Conservation (phyloP, 139 green algal species). For the Tetraselmis striata region DNA sequence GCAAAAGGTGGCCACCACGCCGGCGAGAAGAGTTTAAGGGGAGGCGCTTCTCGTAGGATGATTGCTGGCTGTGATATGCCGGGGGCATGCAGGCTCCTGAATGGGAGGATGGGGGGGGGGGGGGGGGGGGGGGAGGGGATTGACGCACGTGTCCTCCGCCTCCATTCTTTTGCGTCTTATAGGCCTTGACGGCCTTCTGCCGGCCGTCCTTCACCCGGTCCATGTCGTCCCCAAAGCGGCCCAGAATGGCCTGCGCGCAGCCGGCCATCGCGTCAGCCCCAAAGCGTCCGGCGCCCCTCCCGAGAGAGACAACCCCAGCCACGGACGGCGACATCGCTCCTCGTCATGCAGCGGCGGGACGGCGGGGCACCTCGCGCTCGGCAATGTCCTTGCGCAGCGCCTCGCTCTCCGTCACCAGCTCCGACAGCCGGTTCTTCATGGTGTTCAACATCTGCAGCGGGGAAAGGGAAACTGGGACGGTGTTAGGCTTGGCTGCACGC, state of each 20-base stretch:
- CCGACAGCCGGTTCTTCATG: conserved; percentile 50
- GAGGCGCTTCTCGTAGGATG: no score
- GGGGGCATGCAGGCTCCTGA: no score
- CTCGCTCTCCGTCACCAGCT: conserved; percentile 29
- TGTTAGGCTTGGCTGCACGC: no score
- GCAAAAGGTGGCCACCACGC: no score
- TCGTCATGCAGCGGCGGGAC: conserved; percentile 18
- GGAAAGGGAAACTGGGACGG: conserved; percentile 38
- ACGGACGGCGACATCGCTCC: conserved; percentile 32
- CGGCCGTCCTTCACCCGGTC: conserved; percentile 8
- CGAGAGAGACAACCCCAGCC: background rate
- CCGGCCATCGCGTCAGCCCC: no score
- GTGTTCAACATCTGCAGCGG: conserved; percentile 61
- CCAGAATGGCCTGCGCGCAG: background rate
- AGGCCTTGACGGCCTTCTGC: conserved; percentile 2
- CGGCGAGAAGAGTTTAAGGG: no score
- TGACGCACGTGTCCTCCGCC: background rate
- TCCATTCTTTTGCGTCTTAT: conserved; percentile 15
- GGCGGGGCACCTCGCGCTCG: conserved; percentile 37
- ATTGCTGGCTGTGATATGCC: no score
- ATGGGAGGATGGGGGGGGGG: no score
- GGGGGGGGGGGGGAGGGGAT: no score
- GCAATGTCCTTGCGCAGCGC: conserved; percentile 39
- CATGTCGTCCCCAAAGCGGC: background rate
- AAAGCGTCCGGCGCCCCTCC: no score